Evolutionary conservation across 78 protist species (phyloP), one percentile per base, ranked within the genome.

Genomic region (Guillardia theta): DNA sequence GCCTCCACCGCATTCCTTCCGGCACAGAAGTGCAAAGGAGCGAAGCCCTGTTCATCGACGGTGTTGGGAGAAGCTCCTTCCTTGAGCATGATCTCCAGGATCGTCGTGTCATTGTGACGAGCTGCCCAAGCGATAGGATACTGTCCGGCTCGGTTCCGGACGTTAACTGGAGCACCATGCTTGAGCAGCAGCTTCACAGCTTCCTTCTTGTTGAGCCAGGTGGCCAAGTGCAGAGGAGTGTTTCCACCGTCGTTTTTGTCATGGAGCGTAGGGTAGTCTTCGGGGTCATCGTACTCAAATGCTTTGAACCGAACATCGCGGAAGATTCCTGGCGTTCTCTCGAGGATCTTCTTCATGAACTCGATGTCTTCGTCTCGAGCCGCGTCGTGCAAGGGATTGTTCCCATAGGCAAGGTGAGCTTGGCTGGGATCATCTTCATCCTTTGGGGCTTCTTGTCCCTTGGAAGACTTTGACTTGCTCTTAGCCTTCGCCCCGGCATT

Each of bases 321-420:
- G 70, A 58, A 58, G 4, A 58, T 30, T 0, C 70, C 70, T 3
- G 70, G 70, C 27, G 27, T 30, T 30, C 70, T 58, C 21, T 70
- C 6, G 45, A 70, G 83, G 41, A 70, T 70, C 1, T 4, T 24
- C 83, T 70, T 15, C 33, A 70, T 15, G 12, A 70, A 24, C 33
- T 33, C 22, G 46, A 70, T 24, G 6, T 70, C 83, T 24, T 43
- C 83, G 41, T 70, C 83, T 15, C 83, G 83, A 1, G 83, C 83
- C 15, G 83, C 83, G 83, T 70, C 83, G 83, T 70, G 83, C 3
- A 70, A 43, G 15, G 83, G 83, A 24, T 70, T 70, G 83, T 70
- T 70, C 41, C 83, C 83, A 6, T 70, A 70, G 22, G 83, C n/a
- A 6, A 70, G 83, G 41, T 70, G 83, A 22, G 83, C 83, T 43